These are phyloP conservation scores for Didymella glomerata DNA, from an alignment of 2,329 filamentous ascomycete species.

Conservation along the genomic window DNA sequence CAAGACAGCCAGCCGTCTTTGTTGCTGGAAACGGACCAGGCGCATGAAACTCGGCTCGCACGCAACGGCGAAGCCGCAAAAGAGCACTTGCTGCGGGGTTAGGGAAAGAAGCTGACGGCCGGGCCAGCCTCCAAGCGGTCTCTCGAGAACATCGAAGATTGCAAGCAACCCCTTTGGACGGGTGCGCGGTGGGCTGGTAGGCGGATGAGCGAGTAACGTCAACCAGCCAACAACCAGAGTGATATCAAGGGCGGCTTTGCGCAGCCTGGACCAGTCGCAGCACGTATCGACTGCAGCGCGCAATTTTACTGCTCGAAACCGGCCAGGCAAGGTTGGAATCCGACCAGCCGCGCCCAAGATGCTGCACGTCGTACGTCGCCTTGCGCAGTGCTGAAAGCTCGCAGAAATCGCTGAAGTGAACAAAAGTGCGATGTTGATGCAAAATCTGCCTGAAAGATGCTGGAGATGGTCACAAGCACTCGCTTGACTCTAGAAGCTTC, in stretches of 20 bases:
- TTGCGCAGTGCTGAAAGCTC: conserved; percentile 11
- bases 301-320: conserved; percentile 19
- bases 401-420: not conserved
- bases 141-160: conserved; percentile 20
- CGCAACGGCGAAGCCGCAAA: conserved; percentile 18
- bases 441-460: not conserved
- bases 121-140: conserved; percentile 20
- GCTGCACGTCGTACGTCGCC: conserved; percentile 16
- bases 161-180: conserved; percentile 18
- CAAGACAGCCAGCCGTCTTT: conserved; percentile 19
- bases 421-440: not conserved
- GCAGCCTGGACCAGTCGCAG: conserved; percentile 21
- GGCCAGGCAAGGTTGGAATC: conserved; percentile 19
- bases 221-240: conserved; percentile 14
- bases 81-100: conserved; percentile 21
- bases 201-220: conserved; percentile 20
- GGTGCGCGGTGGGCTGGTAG: conserved; percentile 12
- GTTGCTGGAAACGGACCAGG: conserved; percentile 15
- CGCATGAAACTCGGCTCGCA: conserved; percentile 21
- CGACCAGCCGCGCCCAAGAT: conserved; percentile 12
- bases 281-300: conserved; percentile 16
- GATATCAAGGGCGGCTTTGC: conserved; percentile 22
- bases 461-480: conserved; percentile 7
- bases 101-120: conserved; percentile 19
- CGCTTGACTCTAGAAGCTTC: conserved; percentile 2